Evolutionary conservation across 106 monocot species (phyloP).

Genomic region (Dendrobium catenatum): DNA sequence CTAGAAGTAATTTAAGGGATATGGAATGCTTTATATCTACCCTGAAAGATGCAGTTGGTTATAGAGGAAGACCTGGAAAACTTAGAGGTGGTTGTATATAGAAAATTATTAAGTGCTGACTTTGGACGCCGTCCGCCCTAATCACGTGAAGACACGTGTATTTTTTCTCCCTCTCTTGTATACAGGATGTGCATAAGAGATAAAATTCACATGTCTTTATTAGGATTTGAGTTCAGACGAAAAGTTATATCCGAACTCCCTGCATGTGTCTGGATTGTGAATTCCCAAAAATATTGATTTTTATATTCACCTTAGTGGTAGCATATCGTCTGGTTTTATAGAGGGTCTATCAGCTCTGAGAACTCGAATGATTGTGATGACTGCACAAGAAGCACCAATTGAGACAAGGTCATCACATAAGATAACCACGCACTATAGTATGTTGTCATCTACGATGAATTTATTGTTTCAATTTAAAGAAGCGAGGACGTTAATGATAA

Average conservation of each 20-base stretch:
- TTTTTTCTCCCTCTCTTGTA: too few relatives aligned
- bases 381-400: slow-evolving; percentile 48
- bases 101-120: background rate
- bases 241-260: too few relatives aligned
- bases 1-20: slow-evolving; percentile 3
- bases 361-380: slow-evolving; percentile 55
- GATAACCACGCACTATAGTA: slow-evolving; percentile 55
- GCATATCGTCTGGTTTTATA: slow-evolving; percentile 31
- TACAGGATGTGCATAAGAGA: too few relatives aligned
- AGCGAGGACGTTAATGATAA: background rate
- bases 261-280: slow-evolving; percentile 40
- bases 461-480: background rate
- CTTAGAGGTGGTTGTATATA: slow-evolving; percentile 64
- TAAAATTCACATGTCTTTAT: too few relatives aligned
- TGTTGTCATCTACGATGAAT: slow-evolving; percentile 5
- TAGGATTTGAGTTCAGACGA: too few relatives aligned
- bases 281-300: slow-evolving; percentile 47
- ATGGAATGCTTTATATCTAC: slow-evolving; percentile 76
- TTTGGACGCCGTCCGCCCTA: too few relatives aligned
- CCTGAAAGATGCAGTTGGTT: slow-evolving; percentile 25
- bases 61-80: slow-evolving; percentile 29
- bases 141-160: too few relatives aligned
- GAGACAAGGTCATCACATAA: slow-evolving; percentile 30
- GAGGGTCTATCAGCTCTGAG: slow-evolving; percentile 54
- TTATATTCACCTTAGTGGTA: slow-evolving; percentile 24